A percentile compares a stretch with the other conserved stretches of the same genome.
Conservation (phyloP, 2,329 filamentous ascomycete species). For the Orbilia javanica region DNA sequence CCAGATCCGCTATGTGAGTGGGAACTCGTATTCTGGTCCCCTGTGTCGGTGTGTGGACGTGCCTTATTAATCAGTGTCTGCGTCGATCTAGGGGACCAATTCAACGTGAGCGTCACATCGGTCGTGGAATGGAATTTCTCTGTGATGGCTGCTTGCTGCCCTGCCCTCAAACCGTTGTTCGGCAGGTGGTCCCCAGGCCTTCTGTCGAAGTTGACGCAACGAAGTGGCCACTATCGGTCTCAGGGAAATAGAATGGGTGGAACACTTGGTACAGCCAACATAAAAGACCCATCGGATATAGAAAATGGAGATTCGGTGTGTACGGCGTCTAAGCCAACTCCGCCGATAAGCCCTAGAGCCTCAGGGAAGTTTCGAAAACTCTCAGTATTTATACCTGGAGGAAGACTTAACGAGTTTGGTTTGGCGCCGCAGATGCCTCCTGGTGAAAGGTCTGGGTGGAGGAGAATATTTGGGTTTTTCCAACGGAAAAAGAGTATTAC, state of each 20-base stretch:
- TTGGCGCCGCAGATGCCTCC: conserved; percentile 40
- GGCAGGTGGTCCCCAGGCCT: conserved; percentile 8
- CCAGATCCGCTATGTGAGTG: conserved; percentile 41
- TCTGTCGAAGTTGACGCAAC: not conserved
- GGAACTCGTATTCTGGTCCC: not conserved
- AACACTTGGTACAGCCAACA: not conserved
- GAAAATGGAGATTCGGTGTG: conserved; percentile 12
- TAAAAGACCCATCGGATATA: not conserved
- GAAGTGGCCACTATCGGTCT: not conserved
- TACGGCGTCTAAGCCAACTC: not conserved
- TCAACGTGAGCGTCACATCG: conserved; percentile 30
- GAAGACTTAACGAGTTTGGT: conserved; percentile 37
- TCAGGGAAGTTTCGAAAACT: conserved; percentile 1
- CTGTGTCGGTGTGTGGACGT: not conserved
- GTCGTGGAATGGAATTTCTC: conserved; percentile 29
- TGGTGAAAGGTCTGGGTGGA: conserved; percentile 13
- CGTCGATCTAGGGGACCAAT: conserved; percentile 39
- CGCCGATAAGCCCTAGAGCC: not conserved
- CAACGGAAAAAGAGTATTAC: conserved; percentile 5
- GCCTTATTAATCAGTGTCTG: not conserved
- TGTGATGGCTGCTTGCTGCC: conserved; percentile 46
- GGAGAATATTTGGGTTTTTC: conserved; percentile 3
- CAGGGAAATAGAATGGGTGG: not conserved
- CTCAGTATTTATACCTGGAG: conserved; percentile 11
- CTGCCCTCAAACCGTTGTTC: conserved; percentile 36